phyloP scores from a whole-genome alignment of 805 yeast genomes.

The Yarrowia sp. region DNA sequence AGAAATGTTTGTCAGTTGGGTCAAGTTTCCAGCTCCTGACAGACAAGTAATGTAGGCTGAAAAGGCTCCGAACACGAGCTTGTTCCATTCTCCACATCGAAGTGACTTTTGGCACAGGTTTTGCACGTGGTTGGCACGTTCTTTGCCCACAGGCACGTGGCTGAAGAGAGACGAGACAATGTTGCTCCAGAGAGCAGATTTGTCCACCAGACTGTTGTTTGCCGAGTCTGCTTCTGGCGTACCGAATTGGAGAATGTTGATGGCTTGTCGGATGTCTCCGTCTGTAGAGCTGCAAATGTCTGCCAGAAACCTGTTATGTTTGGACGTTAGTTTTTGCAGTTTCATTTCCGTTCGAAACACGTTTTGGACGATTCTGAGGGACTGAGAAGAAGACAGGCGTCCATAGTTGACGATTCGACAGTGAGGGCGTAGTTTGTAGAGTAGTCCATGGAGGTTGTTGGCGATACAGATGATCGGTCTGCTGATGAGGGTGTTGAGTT shows the following conservation, averaged over 20 bases:
- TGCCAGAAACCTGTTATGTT: slow-evolving; percentile 42
- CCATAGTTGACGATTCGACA: slow-evolving; percentile 70
- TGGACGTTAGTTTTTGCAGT: neutral
- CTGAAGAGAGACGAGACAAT: neutral
- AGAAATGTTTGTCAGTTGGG: neutral
- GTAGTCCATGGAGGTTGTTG: slow-evolving; percentile 73
- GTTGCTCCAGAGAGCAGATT: slow-evolving; percentile 1
- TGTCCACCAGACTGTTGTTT: neutral
- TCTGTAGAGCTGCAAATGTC: slow-evolving; percentile 68
- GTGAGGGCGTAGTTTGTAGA: slow-evolving; percentile 68
- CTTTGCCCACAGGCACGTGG: neutral
- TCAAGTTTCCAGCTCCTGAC: neutral
- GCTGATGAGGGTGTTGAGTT: slow-evolving; percentile 45
- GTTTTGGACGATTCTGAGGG: slow-evolving; percentile 47
- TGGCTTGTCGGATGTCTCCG: slow-evolving; percentile 81
- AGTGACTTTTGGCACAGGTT: neutral
- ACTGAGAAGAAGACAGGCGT: slow-evolving; percentile 50
- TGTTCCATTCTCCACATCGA: slow-evolving; percentile 20
- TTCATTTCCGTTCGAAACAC: slow-evolving; percentile 53
- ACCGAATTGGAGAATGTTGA: slow-evolving; percentile 73
- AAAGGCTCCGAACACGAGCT: slow-evolving; percentile 11
- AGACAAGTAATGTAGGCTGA: neutral
- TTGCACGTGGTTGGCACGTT: neutral
- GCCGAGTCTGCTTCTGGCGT: neutral
- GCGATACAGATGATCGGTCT: slow-evolving; percentile 92